A percentile compares a stretch with the other conserved stretches of the same genome.
phyloP scores from a whole-genome alignment of 805 yeast species.

The Diddensiella caesifluorescens region DNA sequence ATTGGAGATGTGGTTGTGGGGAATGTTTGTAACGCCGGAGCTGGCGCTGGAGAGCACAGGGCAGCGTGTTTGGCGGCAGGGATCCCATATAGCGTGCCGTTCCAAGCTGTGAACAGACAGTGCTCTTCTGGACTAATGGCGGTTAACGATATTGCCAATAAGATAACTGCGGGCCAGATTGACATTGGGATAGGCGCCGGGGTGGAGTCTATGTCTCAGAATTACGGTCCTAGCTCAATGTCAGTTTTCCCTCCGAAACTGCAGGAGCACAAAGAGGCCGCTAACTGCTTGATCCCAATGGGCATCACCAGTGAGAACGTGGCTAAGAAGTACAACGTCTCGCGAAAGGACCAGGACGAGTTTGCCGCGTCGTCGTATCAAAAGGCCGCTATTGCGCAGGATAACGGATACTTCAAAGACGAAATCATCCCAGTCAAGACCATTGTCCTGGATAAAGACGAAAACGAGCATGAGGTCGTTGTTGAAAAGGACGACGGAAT shows the following conservation, averaged over 20 bases:
- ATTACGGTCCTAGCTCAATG: conserved; percentile 76
- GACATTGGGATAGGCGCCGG: conserved; percentile 89
- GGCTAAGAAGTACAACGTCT: conserved; percentile 56
- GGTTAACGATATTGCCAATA: conserved; percentile 81
- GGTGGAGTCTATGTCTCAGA: conserved; percentile 88
- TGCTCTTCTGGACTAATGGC: conserved; percentile 95
- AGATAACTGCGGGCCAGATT: conserved; percentile 82
- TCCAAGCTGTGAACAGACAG: conserved; percentile 83
- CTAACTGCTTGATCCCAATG: conserved; percentile 88
- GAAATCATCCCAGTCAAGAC: conserved; percentile 82
- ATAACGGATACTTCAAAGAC: conserved; percentile 69
- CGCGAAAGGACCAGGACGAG: conserved; percentile 72
- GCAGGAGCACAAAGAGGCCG: conserved; percentile 41
- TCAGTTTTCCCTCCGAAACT: conserved; percentile 53
- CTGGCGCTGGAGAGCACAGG: conserved; percentile 92
- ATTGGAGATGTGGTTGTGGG: conserved; percentile 88
- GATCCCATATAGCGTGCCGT: conserved; percentile 72
- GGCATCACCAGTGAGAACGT: conserved; percentile 94
- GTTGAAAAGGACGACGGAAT: conserved; percentile 85
- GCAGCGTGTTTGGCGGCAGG: conserved; percentile 92
- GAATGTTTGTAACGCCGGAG: conserved; percentile 85
- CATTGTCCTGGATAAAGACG: conserved; percentile 51
- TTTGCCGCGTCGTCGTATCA: conserved; percentile 84
- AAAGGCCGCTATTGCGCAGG: conserved; percentile 75
- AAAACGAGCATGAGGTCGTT: conserved; percentile 46